A percentile compares a stretch with the other conserved stretches of the same genome.
These are phyloP conservation scores for Moesziomyces parantarcticus DNA, from an alignment of 1,284 basidiomycete genomes.

Conservation along the genomic window DNA sequence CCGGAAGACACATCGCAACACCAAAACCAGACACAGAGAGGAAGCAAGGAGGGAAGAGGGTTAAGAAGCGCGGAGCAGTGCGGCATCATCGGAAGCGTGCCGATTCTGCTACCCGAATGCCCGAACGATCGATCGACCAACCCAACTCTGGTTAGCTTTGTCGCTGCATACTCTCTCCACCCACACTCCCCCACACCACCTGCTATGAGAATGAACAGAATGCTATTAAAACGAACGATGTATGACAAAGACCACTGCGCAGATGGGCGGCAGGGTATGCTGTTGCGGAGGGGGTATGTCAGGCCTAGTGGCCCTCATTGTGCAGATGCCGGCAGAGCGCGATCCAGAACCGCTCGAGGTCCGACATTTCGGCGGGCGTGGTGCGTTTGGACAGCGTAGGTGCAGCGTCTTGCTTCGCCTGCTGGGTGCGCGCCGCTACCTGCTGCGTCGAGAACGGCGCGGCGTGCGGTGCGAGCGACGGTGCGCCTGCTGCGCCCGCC, in stretches of 20 bases:
- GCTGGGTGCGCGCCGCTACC: slow-evolving; percentile 2
- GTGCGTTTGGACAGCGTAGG: too few relatives aligned
- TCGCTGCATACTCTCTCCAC: too few relatives aligned
- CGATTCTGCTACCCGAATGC: too few relatives aligned
- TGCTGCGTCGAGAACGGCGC: slow-evolving; percentile 21
- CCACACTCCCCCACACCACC: too few relatives aligned
- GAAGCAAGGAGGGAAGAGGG: too few relatives aligned
- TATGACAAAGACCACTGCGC: not conserved
- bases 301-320: slow-evolving; percentile 49
- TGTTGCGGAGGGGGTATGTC: not conserved
- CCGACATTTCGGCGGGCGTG: slow-evolving; percentile 2
- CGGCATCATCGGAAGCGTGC: too few relatives aligned
- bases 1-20: too few relatives aligned
- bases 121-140: too few relatives aligned
- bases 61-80: too few relatives aligned
- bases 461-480: slow-evolving; percentile 5
- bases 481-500: not conserved
- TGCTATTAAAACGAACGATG: not conserved
- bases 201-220: too few relatives aligned
- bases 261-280: not conserved
- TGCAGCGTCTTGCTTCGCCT: slow-evolving; percentile 1
- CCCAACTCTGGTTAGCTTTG: too few relatives aligned
- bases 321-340: slow-evolving; percentile 63
- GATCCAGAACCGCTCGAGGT: slow-evolving; percentile 64
- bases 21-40: too few relatives aligned